Conservation (phyloP, 2,329 filamentous ascomycete genomes). For the Tolypocladium capitatum region DNA sequence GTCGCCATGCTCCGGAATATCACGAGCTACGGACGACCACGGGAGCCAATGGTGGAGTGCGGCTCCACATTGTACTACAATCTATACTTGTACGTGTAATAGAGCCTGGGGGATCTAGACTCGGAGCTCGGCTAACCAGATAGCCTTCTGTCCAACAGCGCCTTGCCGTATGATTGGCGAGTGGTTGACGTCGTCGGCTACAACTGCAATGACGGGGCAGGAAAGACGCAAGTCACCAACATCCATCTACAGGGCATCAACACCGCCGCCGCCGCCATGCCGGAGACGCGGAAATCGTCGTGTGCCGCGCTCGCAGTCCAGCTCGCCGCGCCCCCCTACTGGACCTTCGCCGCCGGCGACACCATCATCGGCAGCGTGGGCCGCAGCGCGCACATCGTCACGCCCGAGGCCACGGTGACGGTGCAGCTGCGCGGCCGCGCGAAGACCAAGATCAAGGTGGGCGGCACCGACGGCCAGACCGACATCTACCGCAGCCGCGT, state of each 20-base stretch:
- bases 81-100: no score
- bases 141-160: neutral
- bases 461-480: constrained; percentile 1
- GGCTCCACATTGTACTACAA: no score
- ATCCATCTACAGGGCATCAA: neutral
- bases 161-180: neutral
- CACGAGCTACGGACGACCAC: no score
- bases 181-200: neutral
- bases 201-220: no score
- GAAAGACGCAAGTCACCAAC: neutral
- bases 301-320: neutral
- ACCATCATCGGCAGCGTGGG: constrained; percentile 13
- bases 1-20: neutral
- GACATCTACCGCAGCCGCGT: constrained; percentile 11
- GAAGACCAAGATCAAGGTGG: constrained; percentile 12
- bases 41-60: neutral
- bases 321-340: neutral
- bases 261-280: neutral
- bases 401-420: constrained; percentile 7
- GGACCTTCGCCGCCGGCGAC: constrained; percentile 10
- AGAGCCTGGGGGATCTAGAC: neutral
- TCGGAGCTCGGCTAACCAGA: neutral
- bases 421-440: constrained; percentile 12
- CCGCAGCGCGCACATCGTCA: constrained; percentile 9
- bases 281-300: neutral